These are phyloP conservation scores for Zea mays DNA, from an alignment of 176 grass and related monocot genomes.

Conservation along the genomic window Zm-B73-REFERENCE-NAM-5.0 NC_050102.1:145339501-145340000, in stretches of 20 bases:
- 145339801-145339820: constrained; percentile 58
- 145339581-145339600: neutral
- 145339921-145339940: constrained; percentile 39
- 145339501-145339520: constrained; percentile 68
- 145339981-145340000: constrained; percentile 44
- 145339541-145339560: constrained; percentile 20
- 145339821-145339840: constrained; percentile 34
- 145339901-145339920: constrained; percentile 21
- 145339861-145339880: constrained; percentile 23
- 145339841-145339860: neutral
- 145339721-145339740: neutral
- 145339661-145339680: neutral
- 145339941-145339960: constrained; percentile 59
- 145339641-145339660: neutral
- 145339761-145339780: constrained; percentile 85
- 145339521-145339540: constrained; percentile 1
- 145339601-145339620: neutral
- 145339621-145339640: neutral
- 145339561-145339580: constrained; percentile 18
- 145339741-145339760: constrained; percentile 6
- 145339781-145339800: constrained; percentile 51
- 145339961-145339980: constrained; percentile 60
- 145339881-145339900: constrained; percentile 27
- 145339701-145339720: neutral
- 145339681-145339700: constrained; percentile 10